Conservation (phyloP, 768 basidiomycete genomes). For the Podaxis sp. region DNA sequence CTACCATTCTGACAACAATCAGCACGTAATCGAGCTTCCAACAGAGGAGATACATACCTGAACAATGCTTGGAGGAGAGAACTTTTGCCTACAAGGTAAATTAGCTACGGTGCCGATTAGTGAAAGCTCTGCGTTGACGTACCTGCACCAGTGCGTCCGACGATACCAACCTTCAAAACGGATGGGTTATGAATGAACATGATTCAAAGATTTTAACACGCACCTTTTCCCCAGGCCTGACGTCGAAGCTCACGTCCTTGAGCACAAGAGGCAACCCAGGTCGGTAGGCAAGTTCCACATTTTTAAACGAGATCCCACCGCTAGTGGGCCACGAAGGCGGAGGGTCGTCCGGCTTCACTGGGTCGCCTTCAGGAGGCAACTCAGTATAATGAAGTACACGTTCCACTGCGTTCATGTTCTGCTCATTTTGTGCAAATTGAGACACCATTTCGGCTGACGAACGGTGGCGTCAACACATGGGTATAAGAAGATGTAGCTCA, state of each 20-base stretch:
- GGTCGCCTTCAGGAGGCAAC: conserved; percentile 54
- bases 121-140: conserved; percentile 1
- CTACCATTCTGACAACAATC: conserved; percentile 46
- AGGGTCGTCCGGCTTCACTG: conserved; percentile 42
- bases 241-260: conserved; percentile 53
- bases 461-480: not conserved
- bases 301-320: conserved; percentile 53
- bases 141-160: conserved; percentile 48
- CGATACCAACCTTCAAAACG: conserved; percentile 38
- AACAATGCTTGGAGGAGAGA: conserved; percentile 58
- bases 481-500: not conserved
- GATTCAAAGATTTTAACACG: not conserved
- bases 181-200: not conserved
- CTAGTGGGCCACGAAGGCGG: conserved; percentile 45
- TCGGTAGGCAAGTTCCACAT: conserved; percentile 60
- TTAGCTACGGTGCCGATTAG: not conserved
- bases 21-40: not conserved
- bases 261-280: conserved; percentile 64
- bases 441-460: conserved; percentile 50
- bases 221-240: conserved; percentile 67
- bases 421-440: conserved; percentile 58
- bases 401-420: conserved; percentile 74
- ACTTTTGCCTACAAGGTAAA: conserved; percentile 44
- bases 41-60: conserved; percentile 31
- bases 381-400: conserved; percentile 68